Evolutionary conservation across 164 flowering plant species (phyloP).

Genomic region (Aristolochia contorta): DNA sequence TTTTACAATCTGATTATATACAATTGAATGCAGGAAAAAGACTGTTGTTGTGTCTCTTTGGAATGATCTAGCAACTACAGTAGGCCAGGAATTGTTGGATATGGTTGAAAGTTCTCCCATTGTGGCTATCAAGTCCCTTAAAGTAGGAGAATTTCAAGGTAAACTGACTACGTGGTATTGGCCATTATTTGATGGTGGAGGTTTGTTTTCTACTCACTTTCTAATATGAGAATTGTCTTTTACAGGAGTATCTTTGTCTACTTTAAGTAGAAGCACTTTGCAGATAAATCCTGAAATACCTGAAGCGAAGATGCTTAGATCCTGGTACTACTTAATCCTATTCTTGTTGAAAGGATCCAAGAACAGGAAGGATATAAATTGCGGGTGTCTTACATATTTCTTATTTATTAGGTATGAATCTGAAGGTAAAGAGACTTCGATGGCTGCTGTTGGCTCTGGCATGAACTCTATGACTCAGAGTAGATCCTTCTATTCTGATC

Average conservation of each 20-base stretch:
- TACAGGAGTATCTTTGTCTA: conserved; percentile 77
- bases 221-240: not conserved
- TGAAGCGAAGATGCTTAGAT: conserved; percentile 63
- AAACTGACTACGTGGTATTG: not conserved
- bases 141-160: conserved; percentile 96
- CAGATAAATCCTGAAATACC: conserved; percentile 73
- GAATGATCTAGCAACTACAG: conserved; percentile 79
- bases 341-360: too few species aligned
- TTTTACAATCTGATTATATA: not conserved
- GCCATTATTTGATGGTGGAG: not conserved
- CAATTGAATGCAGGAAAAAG: conserved; percentile 49
- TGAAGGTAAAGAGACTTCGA: conserved; percentile 69
- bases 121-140: conserved; percentile 75
- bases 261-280: conserved; percentile 53
- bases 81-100: conserved; percentile 80
- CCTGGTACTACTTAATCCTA: conserved; percentile 33
- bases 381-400: too few species aligned
- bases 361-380: too few species aligned
- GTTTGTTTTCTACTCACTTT: not conserved
- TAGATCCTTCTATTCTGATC: conserved; percentile 64
- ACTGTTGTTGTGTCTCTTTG: conserved; percentile 85
- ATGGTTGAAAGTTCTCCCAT: conserved; percentile 60
- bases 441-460: conserved; percentile 72
- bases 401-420: conserved; percentile 59
- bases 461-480: conserved; percentile 31